Evolutionary conservation across 1,284 basidiomycete genomes (phyloP).

Genomic region (Lignosus rhinocerotis): DNA sequence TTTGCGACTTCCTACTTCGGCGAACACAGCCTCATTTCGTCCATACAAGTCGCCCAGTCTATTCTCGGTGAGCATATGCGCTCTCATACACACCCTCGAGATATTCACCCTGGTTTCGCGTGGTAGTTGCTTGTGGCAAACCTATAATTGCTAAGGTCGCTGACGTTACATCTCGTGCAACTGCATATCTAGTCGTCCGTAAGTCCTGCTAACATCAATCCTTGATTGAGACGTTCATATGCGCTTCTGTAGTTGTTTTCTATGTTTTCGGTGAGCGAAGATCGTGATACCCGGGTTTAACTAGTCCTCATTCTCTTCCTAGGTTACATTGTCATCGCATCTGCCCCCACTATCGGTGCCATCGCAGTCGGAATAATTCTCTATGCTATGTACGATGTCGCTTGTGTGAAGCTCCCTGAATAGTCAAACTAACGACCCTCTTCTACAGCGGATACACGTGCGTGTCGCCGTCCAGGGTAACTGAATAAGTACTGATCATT

Average conservation of each 20-base stretch:
- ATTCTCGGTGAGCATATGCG: constrained; percentile 48
- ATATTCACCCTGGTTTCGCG: neutral
- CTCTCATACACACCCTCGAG: constrained; percentile 44
- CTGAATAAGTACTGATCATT: neutral
- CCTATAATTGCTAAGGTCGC: constrained; percentile 81
- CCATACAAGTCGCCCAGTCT: constrained; percentile 62
- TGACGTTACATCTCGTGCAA: constrained; percentile 62
- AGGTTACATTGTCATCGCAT: constrained; percentile 71
- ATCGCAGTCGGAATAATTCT: constrained; percentile 41
- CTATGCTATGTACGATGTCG: constrained; percentile 49
- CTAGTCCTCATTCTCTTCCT: neutral
- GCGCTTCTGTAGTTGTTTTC: constrained; percentile 45
- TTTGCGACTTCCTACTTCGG: constrained; percentile 64
- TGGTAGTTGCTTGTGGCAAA: constrained; percentile 63
- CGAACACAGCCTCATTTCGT: constrained; percentile 64
- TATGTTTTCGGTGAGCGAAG: constrained; percentile 47
- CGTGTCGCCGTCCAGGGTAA: constrained; percentile 16
- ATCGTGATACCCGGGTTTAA: too few relatives aligned
- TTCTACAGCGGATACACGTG: constrained; percentile 52
- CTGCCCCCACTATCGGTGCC: constrained; percentile 54
- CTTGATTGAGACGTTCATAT: neutral
- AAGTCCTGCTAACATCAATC: constrained; percentile 32
- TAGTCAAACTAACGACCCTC: neutral
- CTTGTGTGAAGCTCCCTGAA: neutral
- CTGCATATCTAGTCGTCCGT: constrained; percentile 64